These are phyloP conservation scores for Testicularia cyperi DNA, from an alignment of 1,284 basidiomycete species.

Conservation along the genomic window DNA sequence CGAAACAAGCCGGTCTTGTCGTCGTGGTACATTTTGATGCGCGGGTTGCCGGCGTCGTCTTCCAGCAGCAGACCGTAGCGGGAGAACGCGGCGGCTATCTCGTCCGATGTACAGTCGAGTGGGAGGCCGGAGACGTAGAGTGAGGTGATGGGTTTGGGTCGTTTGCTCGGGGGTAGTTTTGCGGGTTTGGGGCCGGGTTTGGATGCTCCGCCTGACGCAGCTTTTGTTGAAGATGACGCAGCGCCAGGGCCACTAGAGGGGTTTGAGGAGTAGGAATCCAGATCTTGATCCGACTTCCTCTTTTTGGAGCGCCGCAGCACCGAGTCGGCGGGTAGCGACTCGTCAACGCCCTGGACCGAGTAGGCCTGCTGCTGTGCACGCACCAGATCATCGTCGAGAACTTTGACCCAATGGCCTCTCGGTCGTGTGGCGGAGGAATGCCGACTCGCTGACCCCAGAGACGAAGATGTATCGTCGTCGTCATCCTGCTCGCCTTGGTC, in stretches of 20 bases:
- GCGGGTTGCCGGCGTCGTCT: constrained; percentile 80
- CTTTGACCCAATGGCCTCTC: constrained; percentile 75
- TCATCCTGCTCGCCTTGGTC: constrained; percentile 17
- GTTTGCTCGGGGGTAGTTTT: constrained; percentile 16
- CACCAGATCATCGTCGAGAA: constrained; percentile 84
- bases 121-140: constrained; percentile 88
- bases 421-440: constrained; percentile 65
- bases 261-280: too few species aligned
- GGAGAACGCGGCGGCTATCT: constrained; percentile 78
- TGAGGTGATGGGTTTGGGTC: constrained; percentile 67
- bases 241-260: constrained; percentile 3
- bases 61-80: constrained; percentile 90
- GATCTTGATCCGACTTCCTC: too few species aligned
- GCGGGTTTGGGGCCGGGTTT: neutral
- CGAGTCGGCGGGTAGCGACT: constrained; percentile 13
- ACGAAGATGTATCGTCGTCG: constrained; percentile 1
- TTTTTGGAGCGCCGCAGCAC: constrained; percentile 26
- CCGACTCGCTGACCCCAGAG: neutral
- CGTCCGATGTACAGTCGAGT: constrained; percentile 71
- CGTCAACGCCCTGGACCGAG: constrained; percentile 30
- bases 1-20: constrained; percentile 76
- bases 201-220: neutral
- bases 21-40: constrained; percentile 89
- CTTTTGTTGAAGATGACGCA: neutral
- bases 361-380: constrained; percentile 19